Base-by-base conservation (phyloP, 108 stramenopile species). In the Stephanodiscus minutulus region DNA sequence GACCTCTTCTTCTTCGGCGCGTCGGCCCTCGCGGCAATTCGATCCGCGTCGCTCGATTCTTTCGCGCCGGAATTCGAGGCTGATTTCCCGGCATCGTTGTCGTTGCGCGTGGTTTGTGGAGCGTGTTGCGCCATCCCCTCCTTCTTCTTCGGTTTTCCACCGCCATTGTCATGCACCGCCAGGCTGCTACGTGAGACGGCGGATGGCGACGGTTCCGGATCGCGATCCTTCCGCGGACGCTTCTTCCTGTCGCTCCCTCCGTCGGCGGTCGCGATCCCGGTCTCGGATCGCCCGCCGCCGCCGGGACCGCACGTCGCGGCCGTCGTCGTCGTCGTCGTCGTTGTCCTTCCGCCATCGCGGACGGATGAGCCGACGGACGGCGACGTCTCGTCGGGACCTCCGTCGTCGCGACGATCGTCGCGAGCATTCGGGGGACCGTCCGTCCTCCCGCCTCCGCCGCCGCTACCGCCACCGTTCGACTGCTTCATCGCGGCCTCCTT, bases 401-500 rank as follows among this genome's bases (percentile, higher is more conserved):
- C 36, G n/a, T 35, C 20, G 61, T 28, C 27, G 61, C 22, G 35
- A 10, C 25, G 35, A 35, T 61, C 15, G 6, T 35, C 3, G 35
- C 35, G 35, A 6, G 3, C 35, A 35, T 35, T 35, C 35, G 39
- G 8, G 10, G 1, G 11, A 9, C 39, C 39, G 10, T 39, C 9
- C 39, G 39, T 39, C 43, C 13, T 17, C 15, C 43, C 43, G 21
- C 18, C 55, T 44, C 27, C 59, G 13, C 18, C 72, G 53, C 17
- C 29, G 43, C 27, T 5, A 6, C 17, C 55, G 7, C 28, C 11
- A 5, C 31, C 29, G 31, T 35, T 33, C 22, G 20, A 0, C 58
- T 64, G 27, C 27, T 57, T 69, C 72, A 43, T 73, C 25, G 29
- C 73, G 46, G 58, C 79, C n/a, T 72, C 74, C 61, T 70, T 75